Evolutionary conservation across 2,329 filamentous ascomycete species (phyloP), one percentile per base, ranked within the genome.

Genomic region (Plenodomus biglobosus): DNA sequence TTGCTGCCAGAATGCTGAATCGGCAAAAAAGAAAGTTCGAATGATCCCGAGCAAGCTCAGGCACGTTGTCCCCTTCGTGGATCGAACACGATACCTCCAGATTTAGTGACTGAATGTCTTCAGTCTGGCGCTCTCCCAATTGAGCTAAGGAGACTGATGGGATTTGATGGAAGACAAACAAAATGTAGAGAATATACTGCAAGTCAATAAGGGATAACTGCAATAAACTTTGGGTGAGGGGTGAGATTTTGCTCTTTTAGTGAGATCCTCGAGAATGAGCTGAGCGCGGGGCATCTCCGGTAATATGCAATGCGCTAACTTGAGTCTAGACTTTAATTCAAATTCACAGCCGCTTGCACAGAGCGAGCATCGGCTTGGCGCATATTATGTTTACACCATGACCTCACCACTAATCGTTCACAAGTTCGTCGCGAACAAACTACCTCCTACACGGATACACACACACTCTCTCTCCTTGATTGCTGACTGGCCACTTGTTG

Each of bases 81-180:
- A 63, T 63, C 60, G 60, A 62, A 62, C 59, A 58, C 59, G 57
- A 60, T 61, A 62, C 59, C 59, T 61, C 59, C 59, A 62, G 60
- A 63, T 63, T 58, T 60, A 58, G 44, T 60, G 60, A 63, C 60
- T 52, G 58, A 59, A 32, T 41, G 48, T 60, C 60, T 63, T 63
- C 60, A 63, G 60, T 63, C 60, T 63, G 60, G 60, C 60, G 60
- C 60, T 63, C 60, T 63, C 60, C 60, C 60, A 63, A 61, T 59
- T 63, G 60, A 63, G 60, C 60, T 63, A 63, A 61, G 59, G 58
- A 59, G 58, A 37, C 18, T 37, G 16, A 18, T 41, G 38, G 18
- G 21, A 36, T 50, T 48, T 44, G 24, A 38, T 46, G 30, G 18
- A 44, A 11, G 20, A 30, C 30, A 1, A 8, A 8, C 3, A 10